Conservation (phyloP, 768 basidiomycete genomes). For the Phylloporus arenicola region DNA sequence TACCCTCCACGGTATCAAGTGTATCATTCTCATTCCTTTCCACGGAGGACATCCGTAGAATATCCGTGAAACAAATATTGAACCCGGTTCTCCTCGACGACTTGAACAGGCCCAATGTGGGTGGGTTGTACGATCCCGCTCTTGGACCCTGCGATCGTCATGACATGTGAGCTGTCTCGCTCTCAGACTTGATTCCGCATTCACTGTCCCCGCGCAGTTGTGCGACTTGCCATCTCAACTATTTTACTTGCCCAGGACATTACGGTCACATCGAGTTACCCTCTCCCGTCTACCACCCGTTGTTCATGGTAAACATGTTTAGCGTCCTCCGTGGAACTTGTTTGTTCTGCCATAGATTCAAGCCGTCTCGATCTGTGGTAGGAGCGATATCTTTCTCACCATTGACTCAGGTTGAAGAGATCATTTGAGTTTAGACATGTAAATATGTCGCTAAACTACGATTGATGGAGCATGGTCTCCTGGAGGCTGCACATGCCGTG, state of each 20-base stretch:
- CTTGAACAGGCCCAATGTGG: conserved; percentile 83
- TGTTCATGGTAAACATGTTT: conserved; percentile 91
- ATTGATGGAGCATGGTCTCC: conserved; percentile 82
- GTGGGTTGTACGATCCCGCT: conserved; percentile 92
- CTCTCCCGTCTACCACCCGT: conserved; percentile 90
- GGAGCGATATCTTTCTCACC: conserved; percentile 18
- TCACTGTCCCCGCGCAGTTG: conserved; percentile 51
- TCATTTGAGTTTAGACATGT: conserved; percentile 46
- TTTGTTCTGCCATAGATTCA: conserved; percentile 92
- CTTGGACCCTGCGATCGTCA: conserved; percentile 85
- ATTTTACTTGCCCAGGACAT: conserved; percentile 95
- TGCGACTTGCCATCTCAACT: conserved; percentile 86
- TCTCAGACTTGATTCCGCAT: neutral
- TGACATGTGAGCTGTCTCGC: conserved; percentile 69
- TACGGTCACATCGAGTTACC: conserved; percentile 98
- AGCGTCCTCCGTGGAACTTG: conserved; percentile 83
- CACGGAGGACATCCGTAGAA: conserved; percentile 79
- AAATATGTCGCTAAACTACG: conserved; percentile 85
- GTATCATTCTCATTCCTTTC: conserved; percentile 92
- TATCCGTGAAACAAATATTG: conserved; percentile 96
- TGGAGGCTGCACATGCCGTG: conserved; percentile 73
- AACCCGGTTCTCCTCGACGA: conserved; percentile 93
- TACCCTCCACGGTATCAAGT: conserved; percentile 79
- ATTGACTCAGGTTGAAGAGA: conserved; percentile 7
- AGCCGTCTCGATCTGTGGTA: conserved; percentile 69